A percentile compares a stretch with the other conserved stretches of the same genome.
These are phyloP conservation scores for Candida insectorum DNA, from an alignment of 805 yeast genomes.

Conservation along the genomic window DNA sequence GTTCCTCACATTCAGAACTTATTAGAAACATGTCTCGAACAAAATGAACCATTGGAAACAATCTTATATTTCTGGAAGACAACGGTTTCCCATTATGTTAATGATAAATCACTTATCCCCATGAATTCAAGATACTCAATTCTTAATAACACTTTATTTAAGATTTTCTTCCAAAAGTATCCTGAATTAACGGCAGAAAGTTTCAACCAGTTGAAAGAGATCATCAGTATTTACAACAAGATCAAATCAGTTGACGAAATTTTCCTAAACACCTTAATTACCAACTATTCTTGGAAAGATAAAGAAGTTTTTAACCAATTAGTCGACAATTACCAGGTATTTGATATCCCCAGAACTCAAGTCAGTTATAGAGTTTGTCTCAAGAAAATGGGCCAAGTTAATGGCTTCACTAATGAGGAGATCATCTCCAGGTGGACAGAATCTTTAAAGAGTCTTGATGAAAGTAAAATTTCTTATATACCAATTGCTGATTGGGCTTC, in stretches of 20 bases:
- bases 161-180: conserved; percentile 60
- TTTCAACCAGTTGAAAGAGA: conserved; percentile 50
- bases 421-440: conserved; percentile 58
- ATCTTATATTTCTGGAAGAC: conserved; percentile 62
- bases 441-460: conserved; percentile 44
- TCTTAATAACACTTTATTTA: conserved; percentile 64
- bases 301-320: conserved; percentile 62
- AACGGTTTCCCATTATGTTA: conserved; percentile 51
- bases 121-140: conserved; percentile 66
- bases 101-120: conserved; percentile 27
- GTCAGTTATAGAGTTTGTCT: conserved; percentile 71
- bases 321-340: conserved; percentile 55
- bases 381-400: conserved; percentile 68
- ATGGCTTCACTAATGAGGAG: conserved; percentile 45
- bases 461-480: conserved; percentile 55
- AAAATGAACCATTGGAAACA: conserved; percentile 54
- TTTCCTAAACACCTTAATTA: conserved; percentile 73
- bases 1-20: conserved; percentile 70
- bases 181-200: conserved; percentile 53
- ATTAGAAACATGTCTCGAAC: conserved; percentile 56
- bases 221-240: conserved; percentile 54
- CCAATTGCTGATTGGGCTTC: conserved; percentile 88
- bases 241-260: conserved; percentile 69
- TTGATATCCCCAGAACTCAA: conserved; percentile 57
- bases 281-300: conserved; percentile 68